Evolutionary conservation across 345 rosid genomes (phyloP), one percentile per base, ranked within the genome.

Genomic region (Linum lewisii): DNA sequence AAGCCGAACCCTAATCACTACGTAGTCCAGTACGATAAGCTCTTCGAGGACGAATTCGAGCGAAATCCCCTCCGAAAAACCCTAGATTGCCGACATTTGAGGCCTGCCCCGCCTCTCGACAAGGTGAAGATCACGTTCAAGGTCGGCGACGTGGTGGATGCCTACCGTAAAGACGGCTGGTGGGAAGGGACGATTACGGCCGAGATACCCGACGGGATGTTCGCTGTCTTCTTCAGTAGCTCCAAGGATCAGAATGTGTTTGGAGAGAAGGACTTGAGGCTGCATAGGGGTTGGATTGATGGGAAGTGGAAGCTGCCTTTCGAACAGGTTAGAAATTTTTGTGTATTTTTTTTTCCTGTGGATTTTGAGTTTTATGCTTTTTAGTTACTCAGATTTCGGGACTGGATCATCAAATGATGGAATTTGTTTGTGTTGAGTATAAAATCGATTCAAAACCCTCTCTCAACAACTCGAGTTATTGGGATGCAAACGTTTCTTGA

Each of bases 101-200:
- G 96, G 60, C 82, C 80, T 0, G 32, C 61, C 66, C 73, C 88
- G 4, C 95, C 92, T 19, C 61, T 67, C 57, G 96, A 88, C 73
- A 72, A 63, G 57, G 64, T 51, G 25, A 65, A 78, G 69, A 29
- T 29, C 34, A 65, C 55, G 2, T 79, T 84, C 49, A 63, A 29
- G 65, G 62, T 78, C 26, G 75, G 84, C 7, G 87, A 81, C 2
- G 81, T 79, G 9, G 98, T 91, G 9, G 90, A 91, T 23, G 93
- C 93, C 0, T 79, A n/a, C 53, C 51, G 73, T 59, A 77, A 72
- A 26, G 96, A 86, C 14, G 98, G 95, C 22, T 88, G 98, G 98
- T 84, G 98, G 96, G 96, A 88, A 66, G 98, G 98, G 7, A 67
- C 24, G 19, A 80, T 88, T 14, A 79, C 87, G 19, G 75, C 78